Evolutionary conservation across 2,329 filamentous ascomycete genomes (phyloP), one percentile per base, ranked within the genome.

Genomic region (Madurella fahalii): DNA sequence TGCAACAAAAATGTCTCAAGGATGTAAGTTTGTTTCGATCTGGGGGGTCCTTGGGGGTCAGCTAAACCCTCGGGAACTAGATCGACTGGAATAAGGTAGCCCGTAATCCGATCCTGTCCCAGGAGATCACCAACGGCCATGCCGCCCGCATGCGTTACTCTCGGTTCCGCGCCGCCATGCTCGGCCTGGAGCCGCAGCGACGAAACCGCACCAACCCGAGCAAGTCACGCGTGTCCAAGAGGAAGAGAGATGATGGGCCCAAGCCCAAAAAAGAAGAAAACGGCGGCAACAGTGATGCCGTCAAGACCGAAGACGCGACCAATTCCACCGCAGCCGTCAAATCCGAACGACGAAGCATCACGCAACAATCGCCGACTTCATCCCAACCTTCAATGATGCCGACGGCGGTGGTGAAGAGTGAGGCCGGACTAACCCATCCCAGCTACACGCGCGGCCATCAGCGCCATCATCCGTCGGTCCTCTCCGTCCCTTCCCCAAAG

Each of bases 71-170:
- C 8, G 17, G 9, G 17, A 12, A 30, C 39, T 52, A 84, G 81
- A 81, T 84, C 63, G 77, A 84, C 65, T 84, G 81, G 81, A 77
- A 78, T 57, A 68, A 74, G 64, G 81, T 84, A 43, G 81, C 81
- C 50, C 67, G 72, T 37, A 77, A 82, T 56, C 78, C 80, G 17
- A 73, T 80, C 46, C 72, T 84, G 9, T 59, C 75, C 20, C 73
- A 81, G 47, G 71, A 75, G 61, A 83, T 83, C 56, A 75, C 78
- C 58, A 84, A 83, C 63, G 81, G 81, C 43, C 81, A 84, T 66
- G 81, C 81, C 31, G 81, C 81, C 32, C 77, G 81, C 46, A 84
- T 84, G 81, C 74, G 81, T 52, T 84, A 77, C 65, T 77, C 79
- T 13, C 75, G 81, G 37, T 82, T 82, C 64, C 70, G 72, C 30